These are phyloP conservation scores for Citrus hindsii DNA, from an alignment of 345 rosid species.

Conservation along the genomic window DNA sequence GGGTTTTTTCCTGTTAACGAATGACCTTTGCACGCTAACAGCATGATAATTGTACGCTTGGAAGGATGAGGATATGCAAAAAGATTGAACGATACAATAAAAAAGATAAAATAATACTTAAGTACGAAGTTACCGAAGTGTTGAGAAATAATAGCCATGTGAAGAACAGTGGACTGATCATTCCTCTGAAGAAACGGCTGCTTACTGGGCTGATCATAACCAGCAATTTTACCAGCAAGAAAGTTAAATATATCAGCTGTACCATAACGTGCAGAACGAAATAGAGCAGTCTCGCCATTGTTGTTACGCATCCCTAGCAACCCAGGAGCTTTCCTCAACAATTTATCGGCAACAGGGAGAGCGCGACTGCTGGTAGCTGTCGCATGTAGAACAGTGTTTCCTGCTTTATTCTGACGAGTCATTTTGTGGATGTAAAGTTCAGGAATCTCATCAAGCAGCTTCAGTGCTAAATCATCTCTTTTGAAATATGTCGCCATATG, in stretches of 20 bases:
- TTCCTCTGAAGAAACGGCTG: not conserved
- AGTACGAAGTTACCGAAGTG: constrained; percentile 11
- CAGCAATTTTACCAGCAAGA: not conserved
- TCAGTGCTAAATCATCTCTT: not conserved
- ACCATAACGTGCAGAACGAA: not conserved
- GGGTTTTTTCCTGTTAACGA: no score
- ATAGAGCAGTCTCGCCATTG: constrained; percentile 2
- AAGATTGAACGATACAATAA: not conserved
- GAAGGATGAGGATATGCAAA: no score
- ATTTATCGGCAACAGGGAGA: not conserved
- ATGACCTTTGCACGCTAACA: no score
- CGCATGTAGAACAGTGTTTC: constrained; percentile 22
- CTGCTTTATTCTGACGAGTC: not conserved
- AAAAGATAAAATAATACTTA: not conserved
- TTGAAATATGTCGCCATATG: not conserved
- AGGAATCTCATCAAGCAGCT: constrained; percentile 8
- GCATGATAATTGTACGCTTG: no score
- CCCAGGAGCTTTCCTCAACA: constrained; percentile 2
- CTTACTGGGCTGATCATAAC: not conserved
- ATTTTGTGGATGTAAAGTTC: not conserved
- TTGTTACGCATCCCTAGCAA: constrained; percentile 7
- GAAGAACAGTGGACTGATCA: constrained; percentile 21
- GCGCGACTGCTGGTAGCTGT: constrained; percentile 6
- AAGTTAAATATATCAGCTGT: not conserved
- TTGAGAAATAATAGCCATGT: constrained; percentile 15